Evolutionary conservation across 805 yeast genomes (phyloP).

Genomic region (Candida broadrunensis): DNA sequence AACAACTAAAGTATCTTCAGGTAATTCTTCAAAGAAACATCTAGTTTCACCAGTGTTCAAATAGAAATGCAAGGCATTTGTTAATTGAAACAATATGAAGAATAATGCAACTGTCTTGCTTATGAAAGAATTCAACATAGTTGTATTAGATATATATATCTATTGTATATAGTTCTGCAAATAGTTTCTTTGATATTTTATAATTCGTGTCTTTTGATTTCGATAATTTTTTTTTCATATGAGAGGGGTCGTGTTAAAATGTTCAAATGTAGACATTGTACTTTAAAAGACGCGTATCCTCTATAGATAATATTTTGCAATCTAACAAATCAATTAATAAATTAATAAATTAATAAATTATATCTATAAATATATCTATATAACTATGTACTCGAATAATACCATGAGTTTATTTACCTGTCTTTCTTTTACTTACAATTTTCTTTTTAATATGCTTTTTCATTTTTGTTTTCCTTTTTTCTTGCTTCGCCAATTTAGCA

Average conservation of each 20-base stretch:
- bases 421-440: constrained; percentile 66
- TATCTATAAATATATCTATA: too few relatives aligned
- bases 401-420: constrained; percentile 6
- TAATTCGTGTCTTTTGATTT: background rate
- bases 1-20: constrained; percentile 73
- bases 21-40: constrained; percentile 83
- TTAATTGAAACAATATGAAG: constrained; percentile 12
- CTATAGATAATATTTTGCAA: too few relatives aligned
- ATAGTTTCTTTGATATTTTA: too few relatives aligned
- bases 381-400: too few relatives aligned
- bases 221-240: background rate
- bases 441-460: constrained; percentile 29
- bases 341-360: too few relatives aligned
- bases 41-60: constrained; percentile 69
- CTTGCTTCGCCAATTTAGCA: constrained; percentile 28
- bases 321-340: too few relatives aligned
- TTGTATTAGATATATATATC: background rate
- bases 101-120: constrained; percentile 4
- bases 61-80: constrained; percentile 70
- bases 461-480: constrained; percentile 39
- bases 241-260: too few relatives aligned
- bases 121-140: constrained; percentile 4
- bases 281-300: too few relatives aligned
- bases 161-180: too few relatives aligned
- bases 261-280: too few relatives aligned